phyloP scores from a whole-genome alignment of 1,139 yeast species.

The Arxiozyma bovina region DNA sequence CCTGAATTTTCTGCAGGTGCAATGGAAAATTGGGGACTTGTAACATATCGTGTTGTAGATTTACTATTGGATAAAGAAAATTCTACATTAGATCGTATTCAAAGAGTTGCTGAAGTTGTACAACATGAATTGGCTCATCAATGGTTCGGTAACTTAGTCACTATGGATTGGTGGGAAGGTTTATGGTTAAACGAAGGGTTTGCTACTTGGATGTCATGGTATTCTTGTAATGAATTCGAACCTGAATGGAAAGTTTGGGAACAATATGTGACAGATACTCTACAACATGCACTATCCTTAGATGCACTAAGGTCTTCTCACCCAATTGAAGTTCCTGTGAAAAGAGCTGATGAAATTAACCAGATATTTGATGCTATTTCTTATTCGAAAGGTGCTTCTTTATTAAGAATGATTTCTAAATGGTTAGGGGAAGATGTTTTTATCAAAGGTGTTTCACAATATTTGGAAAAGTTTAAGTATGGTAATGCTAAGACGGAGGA shows the following conservation, averaged over 20 bases:
- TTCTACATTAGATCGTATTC: conserved; percentile 59
- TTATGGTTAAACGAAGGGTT: conserved; percentile 88
- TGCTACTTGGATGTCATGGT: conserved; percentile 87
- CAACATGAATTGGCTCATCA: conserved; percentile 90
- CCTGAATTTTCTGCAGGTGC: conserved; percentile 83
- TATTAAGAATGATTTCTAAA: conserved; percentile 67
- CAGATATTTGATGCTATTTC: conserved; percentile 85
- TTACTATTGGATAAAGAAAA: conserved; percentile 58
- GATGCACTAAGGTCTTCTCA: conserved; percentile 77
- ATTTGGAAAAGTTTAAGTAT: conserved; percentile 61
- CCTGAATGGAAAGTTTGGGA: conserved; percentile 89
- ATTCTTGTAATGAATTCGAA: conserved; percentile 63
- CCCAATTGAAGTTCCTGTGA: conserved; percentile 80
- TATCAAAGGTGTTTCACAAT: conserved; percentile 67
- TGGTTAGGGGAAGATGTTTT: conserved; percentile 69
- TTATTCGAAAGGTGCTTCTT: conserved; percentile 73
- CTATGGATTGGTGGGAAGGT: conserved; percentile 96
- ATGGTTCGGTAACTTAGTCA: conserved; percentile 87
- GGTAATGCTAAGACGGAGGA: conserved; percentile 73
- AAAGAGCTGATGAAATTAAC: conserved; percentile 72
- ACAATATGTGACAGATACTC: conserved; percentile 56
- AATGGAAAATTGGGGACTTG: conserved; percentile 88
- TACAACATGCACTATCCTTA: conserved; percentile 60
- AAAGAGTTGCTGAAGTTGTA: conserved; percentile 78
- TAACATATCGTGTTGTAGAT: conserved; percentile 76